Percentiles rank a stretch among this genome's conserved stretches.
Evolutionary conservation across 1,284 basidiomycete species (phyloP).

Genomic region (Pascua sp.): DNA sequence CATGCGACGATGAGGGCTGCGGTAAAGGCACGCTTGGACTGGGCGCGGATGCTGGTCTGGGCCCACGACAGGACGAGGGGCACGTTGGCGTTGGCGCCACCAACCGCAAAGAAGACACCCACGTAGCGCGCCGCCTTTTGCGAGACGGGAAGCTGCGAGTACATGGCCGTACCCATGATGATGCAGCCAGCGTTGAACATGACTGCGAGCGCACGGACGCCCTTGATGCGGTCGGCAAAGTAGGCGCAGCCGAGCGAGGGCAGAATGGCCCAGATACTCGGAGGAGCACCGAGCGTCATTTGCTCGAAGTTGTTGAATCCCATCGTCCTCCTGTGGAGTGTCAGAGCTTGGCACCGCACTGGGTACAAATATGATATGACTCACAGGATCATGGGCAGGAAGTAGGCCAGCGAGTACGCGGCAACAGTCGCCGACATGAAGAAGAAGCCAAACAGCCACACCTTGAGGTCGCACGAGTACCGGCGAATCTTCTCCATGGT

Average conservation of each 20-base stretch:
- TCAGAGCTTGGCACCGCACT: background rate
- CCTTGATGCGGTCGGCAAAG: constrained; percentile 40
- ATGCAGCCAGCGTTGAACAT: constrained; percentile 9
- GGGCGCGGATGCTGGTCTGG: constrained; percentile 50
- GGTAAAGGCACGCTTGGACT: constrained; percentile 44
- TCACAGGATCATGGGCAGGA: constrained; percentile 51
- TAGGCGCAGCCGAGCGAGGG: constrained; percentile 42
- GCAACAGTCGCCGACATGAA: constrained; percentile 34
- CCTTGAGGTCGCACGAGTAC: constrained; percentile 47
- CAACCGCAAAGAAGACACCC: constrained; percentile 31
- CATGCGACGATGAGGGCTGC: constrained; percentile 15
- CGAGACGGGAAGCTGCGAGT: constrained; percentile 8
- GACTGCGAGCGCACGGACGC: constrained; percentile 4
- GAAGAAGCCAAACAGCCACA: constrained; percentile 51
- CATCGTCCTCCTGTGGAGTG: constrained; percentile 24
- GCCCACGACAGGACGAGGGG: constrained; percentile 42
- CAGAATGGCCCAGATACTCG: constrained; percentile 43
- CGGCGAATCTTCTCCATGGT: constrained; percentile 38
- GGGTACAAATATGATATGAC: too few relatives aligned
- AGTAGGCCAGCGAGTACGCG: constrained; percentile 35
- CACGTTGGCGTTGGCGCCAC: constrained; percentile 37
- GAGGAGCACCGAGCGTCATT: constrained; percentile 46
- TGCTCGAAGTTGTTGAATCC: constrained; percentile 41
- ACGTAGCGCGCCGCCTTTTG: constrained; percentile 12
- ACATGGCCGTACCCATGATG: constrained; percentile 14